Evolutionary conservation across 345 rosid genomes (phyloP).

Genomic region (Trapa incisa): DNA sequence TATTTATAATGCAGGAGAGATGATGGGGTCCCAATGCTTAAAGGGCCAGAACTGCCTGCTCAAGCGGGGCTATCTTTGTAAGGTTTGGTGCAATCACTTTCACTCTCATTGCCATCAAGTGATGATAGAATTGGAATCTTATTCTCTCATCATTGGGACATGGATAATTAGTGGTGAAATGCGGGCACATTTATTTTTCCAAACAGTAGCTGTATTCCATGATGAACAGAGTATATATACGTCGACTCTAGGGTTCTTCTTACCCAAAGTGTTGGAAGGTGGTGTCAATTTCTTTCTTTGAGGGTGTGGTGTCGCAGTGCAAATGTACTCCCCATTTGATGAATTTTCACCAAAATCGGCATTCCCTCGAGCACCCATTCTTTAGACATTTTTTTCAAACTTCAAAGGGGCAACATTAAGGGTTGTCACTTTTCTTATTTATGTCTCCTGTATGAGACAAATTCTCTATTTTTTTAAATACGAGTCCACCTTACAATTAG

Average conservation of each 20-base stretch:
- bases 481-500: too few relatives aligned
- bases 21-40: background rate
- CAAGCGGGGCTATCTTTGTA: background rate
- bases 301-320: too few relatives aligned
- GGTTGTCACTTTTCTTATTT: too few relatives aligned
- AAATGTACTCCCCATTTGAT: background rate
- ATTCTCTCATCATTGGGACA: background rate
- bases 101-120: background rate
- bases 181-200: background rate
- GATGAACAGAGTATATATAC: too few relatives aligned
- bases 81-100: background rate
- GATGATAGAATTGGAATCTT: background rate
- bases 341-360: background rate
- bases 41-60: background rate
- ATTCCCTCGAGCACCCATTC: background rate
- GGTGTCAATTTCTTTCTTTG: too few relatives aligned
- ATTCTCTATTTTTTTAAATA: too few relatives aligned
- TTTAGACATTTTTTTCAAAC: background rate
- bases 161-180: background rate
- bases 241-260: too few relatives aligned
- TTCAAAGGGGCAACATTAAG: too few relatives aligned
- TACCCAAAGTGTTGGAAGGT: too few relatives aligned
- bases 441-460: too few relatives aligned
- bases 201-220: background rate
- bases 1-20: background rate